phyloP scores from a whole-genome alignment of 768 basidiomycete species.

The Tubosaeta brunneosetosa region DNA sequence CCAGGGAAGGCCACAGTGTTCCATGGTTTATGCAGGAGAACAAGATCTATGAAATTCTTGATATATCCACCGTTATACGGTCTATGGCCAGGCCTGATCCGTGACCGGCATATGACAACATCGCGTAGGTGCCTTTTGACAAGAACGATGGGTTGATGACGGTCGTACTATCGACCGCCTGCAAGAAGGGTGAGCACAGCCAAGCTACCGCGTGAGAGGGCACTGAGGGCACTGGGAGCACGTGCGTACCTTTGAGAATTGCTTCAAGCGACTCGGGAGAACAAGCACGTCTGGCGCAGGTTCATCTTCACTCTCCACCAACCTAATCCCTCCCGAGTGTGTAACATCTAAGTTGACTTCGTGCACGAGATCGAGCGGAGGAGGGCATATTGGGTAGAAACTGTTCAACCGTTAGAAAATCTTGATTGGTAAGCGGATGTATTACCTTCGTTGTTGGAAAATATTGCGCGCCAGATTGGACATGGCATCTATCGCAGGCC shows the following conservation, averaged over 20 bases:
- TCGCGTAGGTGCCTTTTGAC: slow-evolving; percentile 53
- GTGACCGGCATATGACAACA: slow-evolving; percentile 33
- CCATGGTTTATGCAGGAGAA: neutral
- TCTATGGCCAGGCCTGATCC: slow-evolving; percentile 25
- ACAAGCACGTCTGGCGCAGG: slow-evolving; percentile 80
- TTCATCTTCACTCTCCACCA: slow-evolving; percentile 34
- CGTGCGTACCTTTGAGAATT: slow-evolving; percentile 75
- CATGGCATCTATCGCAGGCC: slow-evolving; percentile 66
- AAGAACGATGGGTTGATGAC: slow-evolving; percentile 87
- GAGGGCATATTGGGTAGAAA: slow-evolving; percentile 94
- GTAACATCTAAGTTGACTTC: slow-evolving; percentile 91
- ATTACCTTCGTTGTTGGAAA: slow-evolving; percentile 81
- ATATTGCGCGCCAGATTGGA: slow-evolving; percentile 73
- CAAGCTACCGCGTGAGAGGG: too few species aligned
- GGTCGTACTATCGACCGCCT: slow-evolving; percentile 74
- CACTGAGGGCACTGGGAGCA: too few species aligned
- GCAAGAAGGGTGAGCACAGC: neutral
- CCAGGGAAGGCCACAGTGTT: neutral
- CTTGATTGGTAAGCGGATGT: neutral
- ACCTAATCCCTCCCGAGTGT: slow-evolving; percentile 53
- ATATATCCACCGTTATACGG: slow-evolving; percentile 26
- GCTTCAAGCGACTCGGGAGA: slow-evolving; percentile 82
- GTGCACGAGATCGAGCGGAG: slow-evolving; percentile 62
- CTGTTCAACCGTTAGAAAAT: slow-evolving; percentile 36
- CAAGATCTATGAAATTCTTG: slow-evolving; percentile 19